A percentile compares a stretch with the other conserved stretches of the same genome.
Conservation (phyloP, 805 yeast genomes). For the Metschnikowia matae region DNA sequence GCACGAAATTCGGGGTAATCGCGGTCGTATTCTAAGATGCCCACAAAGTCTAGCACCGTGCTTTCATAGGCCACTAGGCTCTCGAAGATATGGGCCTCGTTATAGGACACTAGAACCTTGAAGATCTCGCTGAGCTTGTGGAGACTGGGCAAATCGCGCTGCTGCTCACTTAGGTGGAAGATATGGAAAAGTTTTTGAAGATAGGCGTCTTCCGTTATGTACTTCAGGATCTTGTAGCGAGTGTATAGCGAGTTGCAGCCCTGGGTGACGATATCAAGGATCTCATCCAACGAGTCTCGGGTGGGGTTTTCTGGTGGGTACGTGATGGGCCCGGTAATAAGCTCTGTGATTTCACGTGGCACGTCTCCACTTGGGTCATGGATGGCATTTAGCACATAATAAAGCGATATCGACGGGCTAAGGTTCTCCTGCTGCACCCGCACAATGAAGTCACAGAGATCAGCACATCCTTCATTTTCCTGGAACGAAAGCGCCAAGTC, state of each 20-base stretch:
- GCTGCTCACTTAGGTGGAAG: slow-evolving; percentile 55
- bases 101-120: slow-evolving; percentile 66
- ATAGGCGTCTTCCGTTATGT: slow-evolving; percentile 51
- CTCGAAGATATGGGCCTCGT: slow-evolving; percentile 47
- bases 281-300: slow-evolving; percentile 46
- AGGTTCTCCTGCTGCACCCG: slow-evolving; percentile 53
- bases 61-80: slow-evolving; percentile 30
- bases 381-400: slow-evolving; percentile 53
- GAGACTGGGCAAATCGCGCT: slow-evolving; percentile 49
- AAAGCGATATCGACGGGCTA: slow-evolving; percentile 63
- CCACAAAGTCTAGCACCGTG: slow-evolving; percentile 52
- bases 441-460: slow-evolving; percentile 75
- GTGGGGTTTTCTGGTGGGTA: slow-evolving; percentile 56
- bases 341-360: slow-evolving; percentile 57
- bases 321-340: slow-evolving; percentile 74
- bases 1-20: slow-evolving; percentile 80
- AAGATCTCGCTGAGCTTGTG: slow-evolving; percentile 69
- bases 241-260: slow-evolving; percentile 61
- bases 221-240: slow-evolving; percentile 54
- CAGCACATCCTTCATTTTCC: slow-evolving; percentile 84
- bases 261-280: slow-evolving; percentile 55
- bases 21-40: slow-evolving; percentile 84
- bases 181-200: slow-evolving; percentile 47
- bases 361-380: slow-evolving; percentile 18
- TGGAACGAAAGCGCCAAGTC: slow-evolving; percentile 91